Evolutionary conservation across 768 basidiomycete species (phyloP).

Genomic region (Multifurca ochricompacta): DNA sequence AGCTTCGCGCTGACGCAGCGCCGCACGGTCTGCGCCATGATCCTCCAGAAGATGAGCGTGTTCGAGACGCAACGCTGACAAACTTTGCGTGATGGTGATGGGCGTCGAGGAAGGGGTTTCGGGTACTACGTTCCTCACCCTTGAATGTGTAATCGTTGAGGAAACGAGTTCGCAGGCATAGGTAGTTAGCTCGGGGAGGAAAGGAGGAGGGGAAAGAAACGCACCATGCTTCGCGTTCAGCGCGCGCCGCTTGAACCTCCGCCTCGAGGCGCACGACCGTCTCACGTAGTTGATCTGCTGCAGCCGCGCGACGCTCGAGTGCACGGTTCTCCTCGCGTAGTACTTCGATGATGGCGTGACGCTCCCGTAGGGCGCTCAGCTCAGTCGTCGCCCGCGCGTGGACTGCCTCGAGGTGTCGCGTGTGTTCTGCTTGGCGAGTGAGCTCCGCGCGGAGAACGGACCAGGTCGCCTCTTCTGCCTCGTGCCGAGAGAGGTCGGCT

Average conservation of each 20-base stretch:
- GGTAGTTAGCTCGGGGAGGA: neutral
- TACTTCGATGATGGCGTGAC: conserved; percentile 57
- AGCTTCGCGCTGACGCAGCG: conserved; percentile 45
- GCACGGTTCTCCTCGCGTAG: conserved; percentile 66
- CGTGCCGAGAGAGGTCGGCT: conserved; percentile 26
- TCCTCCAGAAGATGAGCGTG: conserved; percentile 63
- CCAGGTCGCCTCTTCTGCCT: conserved; percentile 49
- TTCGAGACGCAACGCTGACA: conserved; percentile 51
- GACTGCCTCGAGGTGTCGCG: conserved; percentile 49
- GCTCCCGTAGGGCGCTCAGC: conserved; percentile 43
- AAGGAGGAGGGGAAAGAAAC: conserved; percentile 3
- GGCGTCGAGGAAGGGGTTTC: conserved; percentile 39
- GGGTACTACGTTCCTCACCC: conserved; percentile 20
- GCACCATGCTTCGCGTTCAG: conserved; percentile 55
- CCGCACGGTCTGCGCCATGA: conserved; percentile 49
- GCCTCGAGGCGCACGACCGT: conserved; percentile 51
- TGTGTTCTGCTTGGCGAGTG: conserved; percentile 53
- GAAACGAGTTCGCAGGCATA: neutral
- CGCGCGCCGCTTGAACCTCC: conserved; percentile 52
- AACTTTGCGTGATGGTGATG: conserved; percentile 46
- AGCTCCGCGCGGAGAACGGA: conserved; percentile 59
- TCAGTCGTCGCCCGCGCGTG: conserved; percentile 53
- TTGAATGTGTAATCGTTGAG: neutral
- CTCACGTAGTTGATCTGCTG: conserved; percentile 48
- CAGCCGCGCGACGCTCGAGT: conserved; percentile 45